These are phyloP conservation scores for Pseudogymnoascus sp. DNA, from an alignment of 2,329 filamentous ascomycete species.

Conservation along the genomic window DNA sequence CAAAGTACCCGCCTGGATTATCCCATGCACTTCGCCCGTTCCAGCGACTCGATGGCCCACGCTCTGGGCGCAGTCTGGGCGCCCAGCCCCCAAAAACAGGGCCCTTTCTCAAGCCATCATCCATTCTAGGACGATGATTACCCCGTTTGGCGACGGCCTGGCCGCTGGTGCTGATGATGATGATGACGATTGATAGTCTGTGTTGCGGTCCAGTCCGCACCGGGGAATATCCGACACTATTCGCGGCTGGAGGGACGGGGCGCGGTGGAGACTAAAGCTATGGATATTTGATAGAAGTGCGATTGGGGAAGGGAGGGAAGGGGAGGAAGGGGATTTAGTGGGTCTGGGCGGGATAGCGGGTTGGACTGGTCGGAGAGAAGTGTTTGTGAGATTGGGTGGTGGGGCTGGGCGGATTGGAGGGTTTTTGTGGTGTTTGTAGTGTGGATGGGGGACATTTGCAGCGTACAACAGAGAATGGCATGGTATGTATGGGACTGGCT, in stretches of 20 bases:
- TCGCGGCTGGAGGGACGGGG: background rate
- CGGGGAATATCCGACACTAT: slow-evolving; percentile 5
- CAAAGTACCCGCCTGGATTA: background rate
- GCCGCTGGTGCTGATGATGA: background rate
- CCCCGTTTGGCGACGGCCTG: background rate
- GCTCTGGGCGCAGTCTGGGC: background rate
- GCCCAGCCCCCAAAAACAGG: background rate
- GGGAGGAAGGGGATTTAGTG: background rate
- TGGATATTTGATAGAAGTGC: background rate
- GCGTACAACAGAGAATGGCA: background rate
- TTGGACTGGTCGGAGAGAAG: background rate
- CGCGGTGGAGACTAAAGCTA: background rate
- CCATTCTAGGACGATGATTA: background rate
- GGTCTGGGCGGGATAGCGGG: background rate
- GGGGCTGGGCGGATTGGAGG: background rate
- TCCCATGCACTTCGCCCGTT: background rate
- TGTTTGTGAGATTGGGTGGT: background rate
- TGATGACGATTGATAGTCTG: background rate
- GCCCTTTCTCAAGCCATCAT: background rate
- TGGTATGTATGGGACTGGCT: background rate
- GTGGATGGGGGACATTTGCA: background rate
- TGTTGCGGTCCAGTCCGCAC: slow-evolving; percentile 1
- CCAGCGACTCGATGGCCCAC: background rate
- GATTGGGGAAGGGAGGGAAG: background rate
- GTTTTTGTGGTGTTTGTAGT: background rate